Percentiles rank a stretch among this genome's conserved stretches.
phyloP scores from a whole-genome alignment of 1,139 yeast genomes.

The Candida glucosophila region DNA sequence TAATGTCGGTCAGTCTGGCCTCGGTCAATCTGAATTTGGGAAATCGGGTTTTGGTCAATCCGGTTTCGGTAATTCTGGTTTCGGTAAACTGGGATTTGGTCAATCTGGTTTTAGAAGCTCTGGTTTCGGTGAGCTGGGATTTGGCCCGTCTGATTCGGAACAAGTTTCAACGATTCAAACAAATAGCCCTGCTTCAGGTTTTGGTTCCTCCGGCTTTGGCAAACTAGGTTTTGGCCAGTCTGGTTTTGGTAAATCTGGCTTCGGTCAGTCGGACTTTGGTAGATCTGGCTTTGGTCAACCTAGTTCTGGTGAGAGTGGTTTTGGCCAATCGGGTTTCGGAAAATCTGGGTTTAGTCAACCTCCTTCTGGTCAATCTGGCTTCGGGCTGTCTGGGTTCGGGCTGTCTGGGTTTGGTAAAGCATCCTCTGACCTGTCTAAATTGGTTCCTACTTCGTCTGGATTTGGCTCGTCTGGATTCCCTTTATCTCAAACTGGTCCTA shows the following conservation, averaged over 20 bases:
- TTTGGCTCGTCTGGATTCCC: constrained; percentile 6
- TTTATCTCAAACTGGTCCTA: constrained; percentile 10
- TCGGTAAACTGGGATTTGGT: constrained; percentile 3
- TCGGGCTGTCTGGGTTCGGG: constrained; percentile 6
- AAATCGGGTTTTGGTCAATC: constrained; percentile 4
- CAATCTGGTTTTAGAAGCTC: constrained; percentile 1
- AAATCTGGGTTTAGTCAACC: constrained; percentile 9
- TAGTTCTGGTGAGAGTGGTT: constrained; percentile 4
- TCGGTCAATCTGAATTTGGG: constrained; percentile 4
- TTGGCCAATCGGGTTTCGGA: constrained; percentile 3
- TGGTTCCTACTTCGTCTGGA: constrained; percentile 3
- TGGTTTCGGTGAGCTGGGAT: constrained; percentile 4
- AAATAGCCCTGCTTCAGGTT: constrained; percentile 5
- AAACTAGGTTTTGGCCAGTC: constrained; percentile 8
- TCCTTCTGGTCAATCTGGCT: constrained; percentile 7
- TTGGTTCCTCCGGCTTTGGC: constrained; percentile 12
- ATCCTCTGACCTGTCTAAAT: constrained; percentile 3
- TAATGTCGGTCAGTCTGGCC: constrained; percentile 3
- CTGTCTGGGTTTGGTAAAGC: constrained; percentile 6
- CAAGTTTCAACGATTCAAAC: no score
- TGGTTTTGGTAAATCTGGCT: constrained; percentile 5
- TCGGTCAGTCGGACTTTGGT: constrained; percentile 11
- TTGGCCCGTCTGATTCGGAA: constrained; percentile 6
- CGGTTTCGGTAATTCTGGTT: constrained; percentile 6
- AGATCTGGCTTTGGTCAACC: constrained; percentile 5